Evolutionary conservation across 176 grass and related monocot species (phyloP).

Genomic region (Themeda triandra): DNA sequence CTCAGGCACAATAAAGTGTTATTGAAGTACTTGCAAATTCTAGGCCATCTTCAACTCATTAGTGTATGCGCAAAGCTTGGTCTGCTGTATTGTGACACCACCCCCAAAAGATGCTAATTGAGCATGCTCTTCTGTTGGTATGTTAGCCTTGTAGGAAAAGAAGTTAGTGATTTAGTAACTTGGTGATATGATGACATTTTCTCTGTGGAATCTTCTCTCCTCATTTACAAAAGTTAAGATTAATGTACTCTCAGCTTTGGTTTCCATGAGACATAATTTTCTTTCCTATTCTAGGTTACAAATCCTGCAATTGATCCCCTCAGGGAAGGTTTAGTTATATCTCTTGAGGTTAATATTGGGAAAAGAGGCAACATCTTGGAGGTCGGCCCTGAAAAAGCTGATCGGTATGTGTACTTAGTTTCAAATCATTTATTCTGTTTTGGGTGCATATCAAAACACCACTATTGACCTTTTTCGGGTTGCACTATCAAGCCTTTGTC

Average conservation of each 20-base stretch:
- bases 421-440: slow-evolving; percentile 6
- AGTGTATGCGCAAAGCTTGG: background rate
- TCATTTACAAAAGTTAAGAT: slow-evolving; percentile 15
- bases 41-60: background rate
- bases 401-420: slow-evolving; percentile 62
- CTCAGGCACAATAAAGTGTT: background rate
- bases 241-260: background rate
- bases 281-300: slow-evolving; percentile 66
- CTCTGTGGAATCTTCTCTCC: background rate
- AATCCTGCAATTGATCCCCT: slow-evolving; percentile 99
- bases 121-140: background rate
- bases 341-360: slow-evolving; percentile 98
- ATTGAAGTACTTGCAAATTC: background rate
- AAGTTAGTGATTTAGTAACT: background rate
- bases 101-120: background rate
- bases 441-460: slow-evolving; percentile 22
- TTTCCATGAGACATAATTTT: slow-evolving; percentile 14
- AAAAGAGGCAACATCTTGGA: slow-evolving; percentile 95
- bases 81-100: background rate
- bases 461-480: slow-evolving; percentile 58
- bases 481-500: slow-evolving; percentile 79
- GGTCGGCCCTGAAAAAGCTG: slow-evolving; percentile 89
- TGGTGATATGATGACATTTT: background rate
- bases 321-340: slow-evolving; percentile 99
- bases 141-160: background rate